Percentiles rank a stretch among this genome's conserved stretches.
These are phyloP conservation scores for Leccinum subgranulosum DNA, from an alignment of 768 basidiomycete species.

Conservation along the genomic window DNA sequence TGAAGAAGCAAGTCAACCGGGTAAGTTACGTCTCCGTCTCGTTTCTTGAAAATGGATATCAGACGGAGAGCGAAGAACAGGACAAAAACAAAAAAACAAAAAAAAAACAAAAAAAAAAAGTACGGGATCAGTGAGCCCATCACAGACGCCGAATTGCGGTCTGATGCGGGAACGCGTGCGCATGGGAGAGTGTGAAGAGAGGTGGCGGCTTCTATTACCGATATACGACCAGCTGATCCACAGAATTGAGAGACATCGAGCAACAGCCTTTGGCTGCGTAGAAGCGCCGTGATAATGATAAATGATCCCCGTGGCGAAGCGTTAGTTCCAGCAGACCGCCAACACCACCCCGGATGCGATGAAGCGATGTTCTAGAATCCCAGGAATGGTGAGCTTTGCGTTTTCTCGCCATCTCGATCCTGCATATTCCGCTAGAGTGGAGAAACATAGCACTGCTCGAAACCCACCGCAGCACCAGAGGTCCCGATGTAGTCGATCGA, in stretches of 20 bases:
- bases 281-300: conserved; percentile 3
- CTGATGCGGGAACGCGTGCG: conserved; percentile 30
- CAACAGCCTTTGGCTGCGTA: conserved; percentile 9
- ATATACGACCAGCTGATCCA: conserved; percentile 10
- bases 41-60: conserved; percentile 16
- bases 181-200: conserved; percentile 39
- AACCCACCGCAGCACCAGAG: conserved; percentile 16
- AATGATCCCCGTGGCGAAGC: conserved; percentile 28
- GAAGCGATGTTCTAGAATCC: conserved; percentile 42
- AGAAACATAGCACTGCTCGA: conserved; percentile 29
- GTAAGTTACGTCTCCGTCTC: conserved; percentile 8
- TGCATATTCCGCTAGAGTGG: conserved; percentile 38
- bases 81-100: conserved; percentile 4
- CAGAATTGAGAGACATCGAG: conserved; percentile 1
- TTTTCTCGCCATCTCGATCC: conserved; percentile 37
- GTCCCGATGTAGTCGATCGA: conserved; percentile 48
- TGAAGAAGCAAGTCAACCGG: conserved; percentile 17
- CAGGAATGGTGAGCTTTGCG: conserved; percentile 28
- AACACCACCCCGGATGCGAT: conserved; percentile 34
- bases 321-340: conserved; percentile 30
- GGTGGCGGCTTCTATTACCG: conserved; percentile 28
- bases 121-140: background rate
- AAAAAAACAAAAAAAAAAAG: background rate
- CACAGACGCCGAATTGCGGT: background rate
- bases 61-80: conserved; percentile 2